Evolutionary conservation across 768 basidiomycete genomes (phyloP).

Genomic region (Agrocybe praecox): DNA sequence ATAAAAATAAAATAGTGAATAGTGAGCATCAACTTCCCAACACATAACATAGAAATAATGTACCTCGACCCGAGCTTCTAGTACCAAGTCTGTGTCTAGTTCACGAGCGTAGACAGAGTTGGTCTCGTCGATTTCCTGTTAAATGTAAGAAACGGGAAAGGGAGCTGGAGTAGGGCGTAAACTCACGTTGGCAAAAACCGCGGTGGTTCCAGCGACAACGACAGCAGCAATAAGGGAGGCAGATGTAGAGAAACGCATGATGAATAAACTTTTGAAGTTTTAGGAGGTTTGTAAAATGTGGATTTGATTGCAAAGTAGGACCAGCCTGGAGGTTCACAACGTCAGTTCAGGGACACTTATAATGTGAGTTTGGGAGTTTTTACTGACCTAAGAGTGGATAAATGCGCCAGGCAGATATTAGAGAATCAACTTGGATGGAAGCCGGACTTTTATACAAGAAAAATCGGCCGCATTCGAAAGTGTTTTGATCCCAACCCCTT

Average conservation of each 20-base stretch:
- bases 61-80: conserved; percentile 12
- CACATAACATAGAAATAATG: background rate
- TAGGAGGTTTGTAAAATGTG: conserved; percentile 1
- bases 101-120: conserved; percentile 9
- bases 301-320: conserved; percentile 9
- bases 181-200: conserved; percentile 12
- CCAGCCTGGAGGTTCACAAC: conserved; percentile 6
- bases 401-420: conserved; percentile 5
- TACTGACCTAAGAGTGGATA: background rate
- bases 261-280: background rate
- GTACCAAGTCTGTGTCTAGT: background rate
- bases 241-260: conserved; percentile 15
- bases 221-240: conserved; percentile 12
- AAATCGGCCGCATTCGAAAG: background rate
- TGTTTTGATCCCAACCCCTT: background rate
- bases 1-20: background rate
- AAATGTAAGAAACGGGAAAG: background rate
- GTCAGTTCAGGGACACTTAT: background rate
- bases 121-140: conserved; percentile 4
- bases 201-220: conserved; percentile 8
- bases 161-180: no score
- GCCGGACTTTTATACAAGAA: conserved; percentile 1
- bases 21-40: background rate
- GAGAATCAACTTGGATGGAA: background rate
- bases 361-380: background rate